Base-by-base conservation (phyloP, 768 basidiomycete genomes). In the Terana coerulea region DNA sequence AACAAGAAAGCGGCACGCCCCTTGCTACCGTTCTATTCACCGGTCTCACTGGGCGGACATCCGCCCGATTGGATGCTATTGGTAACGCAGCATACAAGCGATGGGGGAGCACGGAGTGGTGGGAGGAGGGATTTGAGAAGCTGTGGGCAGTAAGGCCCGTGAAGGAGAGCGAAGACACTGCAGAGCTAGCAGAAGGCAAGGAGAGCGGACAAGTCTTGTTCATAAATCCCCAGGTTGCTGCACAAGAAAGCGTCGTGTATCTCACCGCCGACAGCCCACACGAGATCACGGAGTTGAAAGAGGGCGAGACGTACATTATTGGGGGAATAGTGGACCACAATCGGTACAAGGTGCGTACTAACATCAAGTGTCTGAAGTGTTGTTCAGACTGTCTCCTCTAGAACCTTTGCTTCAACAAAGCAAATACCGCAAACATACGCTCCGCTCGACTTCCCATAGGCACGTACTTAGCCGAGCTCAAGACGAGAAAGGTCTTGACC, bases 311-410 rank as follows among this genome's bases (percentile, higher is more conserved):
- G 7, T 98, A 98, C 65, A 83, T 99, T 59, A 94, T 99, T 47
- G 95, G 95, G 25, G 95, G 95, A 5, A 87, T 99, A 59, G 87
- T 86, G 53, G 97, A 99, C 67, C 90, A 88, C 64, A 99, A 99
- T 70, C 88, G 95, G 36, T 91, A 95, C 75, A 98, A 95, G 81
- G 95, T 83, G 51, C 26, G 57, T 22, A 10, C 12, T 19, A 2
- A 26, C 6, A 26, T 15, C 44, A 3, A 12, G 11, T 49, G 14
- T 64, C 49, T 53, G 47, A 49, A 54, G 42, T 37, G n/a, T n/a
- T n/a, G n/a, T n/a, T n/a, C n/a, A n/a, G 25, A 28, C 35, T 19
- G 4, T 44, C 39, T 51, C 46, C 34, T 30, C n/a, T 64, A 98
- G 92, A 88, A 86, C 66, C 77, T 98, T 29, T 98, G 95, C 65